Conservation (phyloP, 441 rosid genomes). For the Gossypium gossypioides region DNA sequence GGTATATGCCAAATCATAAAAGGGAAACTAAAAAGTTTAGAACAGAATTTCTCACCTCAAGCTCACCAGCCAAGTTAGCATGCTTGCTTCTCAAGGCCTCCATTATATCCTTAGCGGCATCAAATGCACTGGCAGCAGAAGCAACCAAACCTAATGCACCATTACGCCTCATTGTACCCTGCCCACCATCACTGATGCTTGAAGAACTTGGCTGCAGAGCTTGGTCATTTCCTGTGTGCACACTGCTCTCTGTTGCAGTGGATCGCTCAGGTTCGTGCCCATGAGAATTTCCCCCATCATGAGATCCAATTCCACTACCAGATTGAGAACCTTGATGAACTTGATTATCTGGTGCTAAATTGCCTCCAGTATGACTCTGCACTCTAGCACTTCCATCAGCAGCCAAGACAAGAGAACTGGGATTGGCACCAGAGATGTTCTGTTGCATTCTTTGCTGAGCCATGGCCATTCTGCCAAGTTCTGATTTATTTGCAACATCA, state of each 20-base stretch:
- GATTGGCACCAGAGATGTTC: slow-evolving; percentile 38
- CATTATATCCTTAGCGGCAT: slow-evolving; percentile 97
- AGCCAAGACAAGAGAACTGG: slow-evolving; percentile 42
- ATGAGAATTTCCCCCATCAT: slow-evolving; percentile 65
- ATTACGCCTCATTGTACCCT: slow-evolving; percentile 50
- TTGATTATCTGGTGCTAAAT: slow-evolving; percentile 53
- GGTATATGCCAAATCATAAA: background rate
- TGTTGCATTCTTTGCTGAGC: slow-evolving; percentile 93
- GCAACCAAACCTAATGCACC: slow-evolving; percentile 56
- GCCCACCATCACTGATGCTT: slow-evolving; percentile 50
- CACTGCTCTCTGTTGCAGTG: slow-evolving; percentile 37
- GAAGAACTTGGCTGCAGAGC: slow-evolving; percentile 63
- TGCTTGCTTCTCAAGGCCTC: slow-evolving; percentile 95
- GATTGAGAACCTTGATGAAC: slow-evolving; percentile 53
- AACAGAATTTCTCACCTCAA: slow-evolving; percentile 58
- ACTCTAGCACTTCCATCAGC: slow-evolving; percentile 45
- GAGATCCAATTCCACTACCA: slow-evolving; percentile 54
- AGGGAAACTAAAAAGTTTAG: background rate
- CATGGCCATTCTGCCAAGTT: slow-evolving; percentile 57
- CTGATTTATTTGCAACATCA: slow-evolving; percentile 88
- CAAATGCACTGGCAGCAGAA: slow-evolving; percentile 84
- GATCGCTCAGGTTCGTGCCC: slow-evolving; percentile 77
- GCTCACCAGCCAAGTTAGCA: slow-evolving; percentile 84
- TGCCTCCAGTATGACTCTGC: slow-evolving; percentile 47
- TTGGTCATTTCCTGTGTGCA: slow-evolving; percentile 61